These are phyloP conservation scores for Hippophae gyantsensis DNA, from an alignment of 306 rosid genomes.

Conservation along the genomic window DNA sequence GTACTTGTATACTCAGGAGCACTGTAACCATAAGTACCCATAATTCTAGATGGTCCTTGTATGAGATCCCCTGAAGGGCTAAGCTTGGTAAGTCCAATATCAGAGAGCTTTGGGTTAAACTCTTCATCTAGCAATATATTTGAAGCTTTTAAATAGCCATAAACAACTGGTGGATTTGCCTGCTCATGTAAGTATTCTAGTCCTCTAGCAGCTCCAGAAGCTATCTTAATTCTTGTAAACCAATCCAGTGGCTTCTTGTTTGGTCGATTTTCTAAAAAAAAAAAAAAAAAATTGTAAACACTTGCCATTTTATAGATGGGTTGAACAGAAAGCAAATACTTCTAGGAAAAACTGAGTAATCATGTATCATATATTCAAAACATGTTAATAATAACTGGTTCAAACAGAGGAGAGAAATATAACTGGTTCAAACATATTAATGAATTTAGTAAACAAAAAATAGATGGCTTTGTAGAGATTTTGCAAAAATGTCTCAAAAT, in stretches of 20 bases:
- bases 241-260: slow-evolving; percentile 51
- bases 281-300: not conserved
- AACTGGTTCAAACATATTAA: too few species aligned
- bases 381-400: too few species aligned
- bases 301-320: not conserved
- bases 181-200: slow-evolving; percentile 79
- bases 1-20: slow-evolving; percentile 77
- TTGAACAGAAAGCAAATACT: not conserved
- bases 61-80: slow-evolving; percentile 41
- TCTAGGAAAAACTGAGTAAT: not conserved
- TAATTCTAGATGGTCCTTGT: slow-evolving; percentile 53
- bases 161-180: slow-evolving; percentile 68
- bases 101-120: slow-evolving; percentile 60
- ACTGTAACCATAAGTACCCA: slow-evolving; percentile 78
- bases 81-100: slow-evolving; percentile 63
- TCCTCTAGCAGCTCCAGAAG: slow-evolving; percentile 52
- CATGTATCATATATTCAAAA: not conserved
- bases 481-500: too few species aligned
- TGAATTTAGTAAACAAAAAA: too few species aligned
- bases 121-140: slow-evolving; percentile 64
- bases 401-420: too few species aligned
- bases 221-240: slow-evolving; percentile 64
- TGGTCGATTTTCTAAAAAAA: slow-evolving; percentile 23
- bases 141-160: slow-evolving; percentile 58
- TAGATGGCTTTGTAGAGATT: too few species aligned